These are phyloP conservation scores for Rhizopogon roseolus DNA, from an alignment of 768 basidiomycete species.

Conservation along the genomic window DNA sequence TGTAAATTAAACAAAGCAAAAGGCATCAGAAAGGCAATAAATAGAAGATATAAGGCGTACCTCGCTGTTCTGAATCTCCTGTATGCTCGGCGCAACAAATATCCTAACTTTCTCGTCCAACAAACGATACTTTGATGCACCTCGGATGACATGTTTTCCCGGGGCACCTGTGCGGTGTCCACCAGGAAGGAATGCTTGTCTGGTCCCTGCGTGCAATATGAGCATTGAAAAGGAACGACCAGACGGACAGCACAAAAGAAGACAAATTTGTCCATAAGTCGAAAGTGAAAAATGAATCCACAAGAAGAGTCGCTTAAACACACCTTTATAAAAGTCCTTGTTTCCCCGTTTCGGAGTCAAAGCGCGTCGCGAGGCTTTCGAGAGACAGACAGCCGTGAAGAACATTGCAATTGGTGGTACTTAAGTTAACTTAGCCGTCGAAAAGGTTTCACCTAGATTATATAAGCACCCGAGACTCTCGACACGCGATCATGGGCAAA, in stretches of 20 bases:
- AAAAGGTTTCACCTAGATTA: neutral
- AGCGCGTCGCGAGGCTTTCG: slow-evolving; percentile 81
- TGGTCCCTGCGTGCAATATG: slow-evolving; percentile 52
- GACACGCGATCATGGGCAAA: slow-evolving; percentile 1
- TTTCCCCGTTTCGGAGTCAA: slow-evolving; percentile 86
- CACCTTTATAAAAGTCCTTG: slow-evolving; percentile 97
- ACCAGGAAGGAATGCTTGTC: slow-evolving; percentile 80
- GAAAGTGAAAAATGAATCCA: neutral
- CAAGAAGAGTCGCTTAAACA: slow-evolving; percentile 3
- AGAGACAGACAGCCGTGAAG: slow-evolving; percentile 60
- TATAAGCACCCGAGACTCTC: neutral
- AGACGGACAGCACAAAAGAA: no score
- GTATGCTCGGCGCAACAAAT: slow-evolving; percentile 74
- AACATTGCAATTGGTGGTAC: slow-evolving; percentile 38
- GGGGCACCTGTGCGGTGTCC: slow-evolving; percentile 86
- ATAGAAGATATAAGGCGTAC: slow-evolving; percentile 33
- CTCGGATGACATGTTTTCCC: slow-evolving; percentile 74
- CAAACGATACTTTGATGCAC: slow-evolving; percentile 77
- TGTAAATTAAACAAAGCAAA: neutral
- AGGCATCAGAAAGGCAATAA: neutral
- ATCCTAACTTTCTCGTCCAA: slow-evolving; percentile 80
- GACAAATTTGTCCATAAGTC: no score
- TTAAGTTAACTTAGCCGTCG: no score
- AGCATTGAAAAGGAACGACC: no score
- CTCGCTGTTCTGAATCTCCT: slow-evolving; percentile 51